phyloP scores from a whole-genome alignment of 192 early-diverging fungal genomes.

The Coemansia sp. region DNA sequence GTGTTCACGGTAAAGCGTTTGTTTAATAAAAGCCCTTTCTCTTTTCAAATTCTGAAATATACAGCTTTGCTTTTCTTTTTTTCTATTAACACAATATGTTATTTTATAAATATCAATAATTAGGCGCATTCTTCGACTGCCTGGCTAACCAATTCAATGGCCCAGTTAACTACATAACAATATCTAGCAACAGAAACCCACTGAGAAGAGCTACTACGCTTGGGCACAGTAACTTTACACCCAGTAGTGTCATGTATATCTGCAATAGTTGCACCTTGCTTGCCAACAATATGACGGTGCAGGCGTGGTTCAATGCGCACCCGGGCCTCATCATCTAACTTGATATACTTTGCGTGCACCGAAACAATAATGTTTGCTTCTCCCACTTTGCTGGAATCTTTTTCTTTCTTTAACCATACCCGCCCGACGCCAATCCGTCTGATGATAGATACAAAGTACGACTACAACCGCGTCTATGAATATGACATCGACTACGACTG shows the following conservation, averaged over 20 bases:
- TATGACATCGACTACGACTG: too few species aligned
- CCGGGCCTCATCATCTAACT: conserved; percentile 28
- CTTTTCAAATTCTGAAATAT: too few species aligned
- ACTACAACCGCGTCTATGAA: too few species aligned
- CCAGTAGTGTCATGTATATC: conserved; percentile 66
- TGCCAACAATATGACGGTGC: conserved; percentile 73
- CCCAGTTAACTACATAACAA: conserved; percentile 19
- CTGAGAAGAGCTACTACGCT: conserved; percentile 24
- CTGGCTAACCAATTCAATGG: conserved; percentile 36
- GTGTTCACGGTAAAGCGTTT: too few species aligned
- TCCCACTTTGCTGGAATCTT: too few species aligned
- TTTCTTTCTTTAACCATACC: too few species aligned
- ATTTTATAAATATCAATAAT: background rate
- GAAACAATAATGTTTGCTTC: too few species aligned
- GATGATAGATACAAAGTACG: too few species aligned
- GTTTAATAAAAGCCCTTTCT: too few species aligned
- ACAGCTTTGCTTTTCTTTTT: too few species aligned
- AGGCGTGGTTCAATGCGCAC: conserved; percentile 49
- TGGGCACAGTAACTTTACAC: conserved; percentile 65
- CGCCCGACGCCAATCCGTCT: too few species aligned
- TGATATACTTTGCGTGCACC: background rate
- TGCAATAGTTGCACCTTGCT: conserved; percentile 67
- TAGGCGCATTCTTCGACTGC: conserved; percentile 34
- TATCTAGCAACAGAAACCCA: conserved; percentile 26
- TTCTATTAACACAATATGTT: too few species aligned